A percentile compares a stretch with the other conserved stretches of the same genome.
Conservation (phyloP, 1,284 basidiomycete genomes). For the Coniophora puteana region DNA sequence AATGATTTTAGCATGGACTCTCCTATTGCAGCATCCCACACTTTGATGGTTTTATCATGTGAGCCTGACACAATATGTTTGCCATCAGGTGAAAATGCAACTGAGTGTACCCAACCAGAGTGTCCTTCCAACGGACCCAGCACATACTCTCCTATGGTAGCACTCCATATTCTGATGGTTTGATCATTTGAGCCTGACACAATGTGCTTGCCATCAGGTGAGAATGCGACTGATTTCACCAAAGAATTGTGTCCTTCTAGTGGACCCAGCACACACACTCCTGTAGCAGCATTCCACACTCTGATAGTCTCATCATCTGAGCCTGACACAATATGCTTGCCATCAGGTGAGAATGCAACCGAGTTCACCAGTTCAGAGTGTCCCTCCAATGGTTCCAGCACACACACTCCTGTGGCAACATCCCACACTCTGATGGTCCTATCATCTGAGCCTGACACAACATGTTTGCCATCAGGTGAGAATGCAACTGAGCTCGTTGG, state of each 20-base stretch:
- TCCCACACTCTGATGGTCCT: constrained; percentile 8
- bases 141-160: constrained; percentile 7
- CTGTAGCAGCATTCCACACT: not conserved
- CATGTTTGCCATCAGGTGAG: constrained; percentile 8
- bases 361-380: not conserved
- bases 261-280: not conserved
- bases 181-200: constrained; percentile 18
- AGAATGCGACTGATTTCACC: constrained; percentile 21
- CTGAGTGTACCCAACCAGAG: constrained; percentile 6
- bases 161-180: constrained; percentile 18
- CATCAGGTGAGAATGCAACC: constrained; percentile 6
- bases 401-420: not conserved
- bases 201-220: constrained; percentile 17
- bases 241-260: constrained; percentile 12
- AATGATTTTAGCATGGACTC: too few species aligned
- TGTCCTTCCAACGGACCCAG: constrained; percentile 8
- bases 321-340: constrained; percentile 1
- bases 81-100: constrained; percentile 15
- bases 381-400: not conserved
- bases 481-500: constrained; percentile 5
- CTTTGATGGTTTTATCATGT: constrained; percentile 19
- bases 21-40: constrained; percentile 27
- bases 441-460: constrained; percentile 10
- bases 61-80: constrained; percentile 23
- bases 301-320: not conserved